Evolutionary conservation across 2,329 filamentous ascomycete genomes (phyloP).

Genomic region (Beauveria pseudobassiana): DNA sequence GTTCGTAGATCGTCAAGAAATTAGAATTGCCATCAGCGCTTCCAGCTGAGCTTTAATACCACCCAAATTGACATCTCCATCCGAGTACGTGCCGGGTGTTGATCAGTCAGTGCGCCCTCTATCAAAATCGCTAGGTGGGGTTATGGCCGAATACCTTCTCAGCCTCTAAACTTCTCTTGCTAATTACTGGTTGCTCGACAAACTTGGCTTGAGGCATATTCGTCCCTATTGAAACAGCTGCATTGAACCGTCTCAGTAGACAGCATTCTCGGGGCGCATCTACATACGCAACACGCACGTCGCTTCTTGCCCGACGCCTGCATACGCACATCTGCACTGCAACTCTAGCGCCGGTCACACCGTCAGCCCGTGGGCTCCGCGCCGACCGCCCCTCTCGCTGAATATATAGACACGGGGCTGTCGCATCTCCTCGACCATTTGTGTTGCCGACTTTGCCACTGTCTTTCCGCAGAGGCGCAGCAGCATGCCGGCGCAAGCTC

Average conservation of each 20-base stretch:
- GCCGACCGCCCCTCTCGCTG: not conserved
- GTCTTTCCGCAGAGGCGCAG: not conserved
- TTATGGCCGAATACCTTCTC: not conserved
- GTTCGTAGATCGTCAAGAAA: too few species aligned
- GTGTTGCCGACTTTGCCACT: not conserved
- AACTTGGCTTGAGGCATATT: not conserved
- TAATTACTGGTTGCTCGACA: not conserved
- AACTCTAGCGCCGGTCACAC: not conserved
- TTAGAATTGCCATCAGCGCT: too few species aligned
- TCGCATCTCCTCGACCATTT: not conserved
- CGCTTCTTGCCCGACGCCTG: not conserved
- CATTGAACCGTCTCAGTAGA: not conserved
- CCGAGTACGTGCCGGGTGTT: too few species aligned
- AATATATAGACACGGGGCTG: not conserved
- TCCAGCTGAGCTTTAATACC: too few species aligned
- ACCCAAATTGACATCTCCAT: too few species aligned
- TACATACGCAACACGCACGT: too few species aligned
- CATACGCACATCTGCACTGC: not conserved
- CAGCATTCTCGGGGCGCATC: not conserved
- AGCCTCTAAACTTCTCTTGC: not conserved
- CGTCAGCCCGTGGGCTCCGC: not conserved
- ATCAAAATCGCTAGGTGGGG: constrained; percentile 7
- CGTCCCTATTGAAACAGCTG: not conserved
- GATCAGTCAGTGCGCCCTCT: not conserved
- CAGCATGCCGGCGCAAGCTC: constrained; percentile 17